phyloP scores from a whole-genome alignment of 768 basidiomycete genomes.

The Favolaschia claudopus region DNA sequence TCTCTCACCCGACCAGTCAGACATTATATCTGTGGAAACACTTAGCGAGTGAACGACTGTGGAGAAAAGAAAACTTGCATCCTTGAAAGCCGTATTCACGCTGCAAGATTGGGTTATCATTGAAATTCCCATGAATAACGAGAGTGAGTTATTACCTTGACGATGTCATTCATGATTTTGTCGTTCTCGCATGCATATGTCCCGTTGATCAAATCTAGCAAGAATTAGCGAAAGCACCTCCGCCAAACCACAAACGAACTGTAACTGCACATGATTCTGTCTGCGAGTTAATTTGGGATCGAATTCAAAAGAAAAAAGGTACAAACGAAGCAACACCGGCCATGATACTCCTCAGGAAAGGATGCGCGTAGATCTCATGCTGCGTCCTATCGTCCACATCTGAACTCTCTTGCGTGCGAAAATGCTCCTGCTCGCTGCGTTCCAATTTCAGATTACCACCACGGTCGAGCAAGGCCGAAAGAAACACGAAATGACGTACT shows the following conservation, averaged over 20 bases:
- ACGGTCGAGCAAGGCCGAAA: background rate
- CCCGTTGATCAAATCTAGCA: conserved; percentile 67
- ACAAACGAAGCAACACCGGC: conserved; percentile 63
- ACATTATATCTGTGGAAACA: conserved; percentile 60
- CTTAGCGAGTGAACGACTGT: background rate
- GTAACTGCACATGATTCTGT: conserved; percentile 20
- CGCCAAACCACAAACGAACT: conserved; percentile 2
- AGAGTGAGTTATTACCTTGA: conserved; percentile 50
- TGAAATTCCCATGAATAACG: background rate
- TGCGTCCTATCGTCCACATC: conserved; percentile 83
- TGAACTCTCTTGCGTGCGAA: conserved; percentile 61
- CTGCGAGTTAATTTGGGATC: background rate
- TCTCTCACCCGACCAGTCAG: conserved; percentile 70
- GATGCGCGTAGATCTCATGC: conserved; percentile 77
- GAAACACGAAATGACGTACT: conserved; percentile 50
- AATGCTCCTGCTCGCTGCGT: conserved; percentile 72
- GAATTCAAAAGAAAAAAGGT: background rate
- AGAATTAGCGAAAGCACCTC: background rate
- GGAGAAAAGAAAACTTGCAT: conserved; percentile 45
- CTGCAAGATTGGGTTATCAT: conserved; percentile 22
- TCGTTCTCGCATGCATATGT: conserved; percentile 82
- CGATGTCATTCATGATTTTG: conserved; percentile 73
- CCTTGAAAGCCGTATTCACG: conserved; percentile 81
- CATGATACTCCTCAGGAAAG: conserved; percentile 74
- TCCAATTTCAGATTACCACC: background rate